These are phyloP conservation scores for Hanseniaspora gamundiae DNA, from an alignment of 1,139 yeast species.

Conservation along the genomic window DNA sequence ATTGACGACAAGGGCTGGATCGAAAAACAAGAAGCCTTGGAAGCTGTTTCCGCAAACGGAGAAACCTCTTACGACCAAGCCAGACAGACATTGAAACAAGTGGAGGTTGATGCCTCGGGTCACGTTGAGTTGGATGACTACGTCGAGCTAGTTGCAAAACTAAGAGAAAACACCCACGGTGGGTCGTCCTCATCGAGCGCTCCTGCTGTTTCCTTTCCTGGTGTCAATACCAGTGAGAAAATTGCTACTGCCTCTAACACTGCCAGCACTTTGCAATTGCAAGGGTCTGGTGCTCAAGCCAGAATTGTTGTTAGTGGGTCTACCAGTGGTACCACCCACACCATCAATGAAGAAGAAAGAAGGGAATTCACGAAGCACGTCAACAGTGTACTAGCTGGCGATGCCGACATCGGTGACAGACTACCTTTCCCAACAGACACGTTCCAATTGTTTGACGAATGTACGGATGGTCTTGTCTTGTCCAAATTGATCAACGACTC, in stretches of 20 bases:
- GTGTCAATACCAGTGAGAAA: slow-evolving; percentile 18
- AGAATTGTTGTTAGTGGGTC: slow-evolving; percentile 75
- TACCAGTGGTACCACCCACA: slow-evolving; percentile 88
- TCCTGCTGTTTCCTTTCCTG: slow-evolving; percentile 24
- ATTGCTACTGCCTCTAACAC: slow-evolving; percentile 23
- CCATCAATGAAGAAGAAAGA: slow-evolving; percentile 94
- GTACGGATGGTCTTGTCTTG: slow-evolving; percentile 87
- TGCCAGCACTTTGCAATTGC: slow-evolving; percentile 33
- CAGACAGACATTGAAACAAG: slow-evolving; percentile 82
- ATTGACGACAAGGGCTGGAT: slow-evolving; percentile 91
- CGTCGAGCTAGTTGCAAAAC: slow-evolving; percentile 70
- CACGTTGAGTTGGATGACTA: slow-evolving; percentile 93
- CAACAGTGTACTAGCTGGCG: slow-evolving; percentile 86
- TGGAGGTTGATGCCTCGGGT: slow-evolving; percentile 92
- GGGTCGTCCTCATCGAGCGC: slow-evolving; percentile 16
- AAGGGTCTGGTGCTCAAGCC: slow-evolving; percentile 39
- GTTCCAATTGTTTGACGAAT: slow-evolving; percentile 92
- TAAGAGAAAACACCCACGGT: slow-evolving; percentile 34
- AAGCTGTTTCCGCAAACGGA: slow-evolving; percentile 69
- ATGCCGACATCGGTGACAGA: slow-evolving; percentile 69
- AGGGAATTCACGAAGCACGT: slow-evolving; percentile 92
- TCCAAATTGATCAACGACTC: slow-evolving; percentile 93
- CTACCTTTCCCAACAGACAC: slow-evolving; percentile 90
- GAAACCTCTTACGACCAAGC: slow-evolving; percentile 81
- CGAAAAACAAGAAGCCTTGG: slow-evolving; percentile 82